Evolutionary conservation across 306 rosid genomes (phyloP), one percentile per base, ranked within the genome.

Genomic region (Fragaria vesca): DNA sequence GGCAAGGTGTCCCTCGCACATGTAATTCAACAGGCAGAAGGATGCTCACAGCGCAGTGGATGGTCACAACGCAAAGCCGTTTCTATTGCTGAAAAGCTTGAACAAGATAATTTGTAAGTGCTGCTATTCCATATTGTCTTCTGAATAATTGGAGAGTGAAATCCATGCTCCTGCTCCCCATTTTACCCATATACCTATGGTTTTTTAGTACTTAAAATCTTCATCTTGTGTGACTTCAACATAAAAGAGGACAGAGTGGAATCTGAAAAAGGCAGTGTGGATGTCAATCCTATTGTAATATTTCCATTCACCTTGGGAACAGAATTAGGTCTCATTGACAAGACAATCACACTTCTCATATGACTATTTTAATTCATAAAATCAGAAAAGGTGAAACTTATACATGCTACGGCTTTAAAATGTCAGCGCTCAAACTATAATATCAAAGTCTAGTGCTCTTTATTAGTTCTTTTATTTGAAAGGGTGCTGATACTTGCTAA

Each of bases 81-180:
- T 83, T 96, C 99, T 48, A 96, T 96, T 77, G 99, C 99, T 48
- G 99, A 96, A 83, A 93, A 96, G 89, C 99, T 96, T 20, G 99
- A 93, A 86, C 97, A 91, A 78, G 99, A 96, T 85, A 96, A 96
- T 78, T 80, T 96, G 99, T 96, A 87, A 67, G 97, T 86, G 74
- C 55, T 80, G 40, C 69, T 16, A 42, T 73, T 77, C 79, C 74
- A 6, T 43, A 81, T 81, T 40, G 40, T 61, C 40, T 71, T 66
- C 45, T 26, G 34, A 58, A 24, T 24, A 1, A 58, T 11, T 60
- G 65, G 65, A 28, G 30, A 57, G 32, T 57, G 32, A n/a, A 9
- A 9, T 54, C 12, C 61, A 20, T 24, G 26, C 26, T 24, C 26
- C 26, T 1, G 17, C 12, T 52, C 10, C 24, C 12, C 12, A 24